phyloP scores from a whole-genome alignment of 2,329 filamentous ascomycete species.

The Bisporella sp. region DNA sequence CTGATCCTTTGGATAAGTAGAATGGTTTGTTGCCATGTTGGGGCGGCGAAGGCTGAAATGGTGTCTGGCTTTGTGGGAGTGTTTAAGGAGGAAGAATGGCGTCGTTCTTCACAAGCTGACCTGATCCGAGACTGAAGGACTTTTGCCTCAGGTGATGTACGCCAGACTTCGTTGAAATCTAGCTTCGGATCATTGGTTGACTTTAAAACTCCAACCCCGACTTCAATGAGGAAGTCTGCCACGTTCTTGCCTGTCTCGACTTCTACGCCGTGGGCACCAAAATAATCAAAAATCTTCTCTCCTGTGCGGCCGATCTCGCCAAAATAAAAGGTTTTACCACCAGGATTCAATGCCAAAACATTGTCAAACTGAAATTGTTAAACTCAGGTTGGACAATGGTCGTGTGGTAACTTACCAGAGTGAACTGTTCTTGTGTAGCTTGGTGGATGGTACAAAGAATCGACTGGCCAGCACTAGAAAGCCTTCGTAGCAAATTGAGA shows the following conservation, averaged over 20 bases:
- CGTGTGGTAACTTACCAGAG: not conserved
- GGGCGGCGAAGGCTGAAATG: slow-evolving; percentile 53
- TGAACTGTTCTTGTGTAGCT: slow-evolving; percentile 59
- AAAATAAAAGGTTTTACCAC: slow-evolving; percentile 73
- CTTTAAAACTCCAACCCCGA: slow-evolving; percentile 59
- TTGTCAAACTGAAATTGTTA: slow-evolving; percentile 65
- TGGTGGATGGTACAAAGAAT: slow-evolving; percentile 95
- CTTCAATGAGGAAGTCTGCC: slow-evolving; percentile 38
- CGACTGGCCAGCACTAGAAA: slow-evolving; percentile 79
- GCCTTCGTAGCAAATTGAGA: slow-evolving; percentile 74
- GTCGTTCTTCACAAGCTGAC: slow-evolving; percentile 40
- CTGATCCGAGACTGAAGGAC: not conserved
- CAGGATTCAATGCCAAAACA: slow-evolving; percentile 67
- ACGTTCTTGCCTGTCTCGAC: slow-evolving; percentile 67
- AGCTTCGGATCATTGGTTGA: slow-evolving; percentile 41
- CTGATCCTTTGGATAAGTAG: slow-evolving; percentile 51
- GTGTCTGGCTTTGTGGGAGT: not conserved
- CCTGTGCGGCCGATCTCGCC: slow-evolving; percentile 52
- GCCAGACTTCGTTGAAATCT: slow-evolving; percentile 55
- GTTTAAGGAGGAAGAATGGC: slow-evolving; percentile 10
- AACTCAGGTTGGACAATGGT: slow-evolving; percentile 64
- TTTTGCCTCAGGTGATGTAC: not conserved
- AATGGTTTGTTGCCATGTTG: slow-evolving; percentile 44
- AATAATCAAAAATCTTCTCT: slow-evolving; percentile 46
- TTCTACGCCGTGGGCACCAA: slow-evolving; percentile 60